Conservation (phyloP, 2,329 filamentous ascomycete species). For the Diaporthe amygdali region DNA sequence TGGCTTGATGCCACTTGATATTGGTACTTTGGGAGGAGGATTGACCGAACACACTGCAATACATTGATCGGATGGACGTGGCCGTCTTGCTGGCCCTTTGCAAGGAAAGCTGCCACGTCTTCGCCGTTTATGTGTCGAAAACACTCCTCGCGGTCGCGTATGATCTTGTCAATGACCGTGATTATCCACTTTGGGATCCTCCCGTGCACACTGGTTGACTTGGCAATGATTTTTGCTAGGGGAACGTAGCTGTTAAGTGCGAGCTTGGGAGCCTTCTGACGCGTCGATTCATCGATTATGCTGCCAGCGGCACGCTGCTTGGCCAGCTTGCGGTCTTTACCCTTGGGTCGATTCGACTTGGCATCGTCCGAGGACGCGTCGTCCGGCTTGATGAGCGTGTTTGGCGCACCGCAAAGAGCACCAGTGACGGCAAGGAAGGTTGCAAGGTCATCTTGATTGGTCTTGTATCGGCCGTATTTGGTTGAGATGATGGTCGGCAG, state of each 20-base stretch:
- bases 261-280: background rate
- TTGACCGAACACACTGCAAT: background rate
- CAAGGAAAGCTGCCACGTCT: background rate
- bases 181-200: background rate
- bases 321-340: constrained; percentile 14
- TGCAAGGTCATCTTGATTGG: constrained; percentile 11
- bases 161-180: background rate
- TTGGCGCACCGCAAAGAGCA: background rate
- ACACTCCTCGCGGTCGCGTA: background rate
- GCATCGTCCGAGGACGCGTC: background rate
- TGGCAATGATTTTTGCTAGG: constrained; percentile 1
- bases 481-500: background rate
- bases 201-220: background rate
- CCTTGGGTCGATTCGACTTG: constrained; percentile 1
- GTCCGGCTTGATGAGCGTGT: background rate
- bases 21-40: background rate
- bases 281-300: background rate
- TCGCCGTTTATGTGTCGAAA: constrained; percentile 5
- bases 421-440: constrained; percentile 11
- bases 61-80: constrained; percentile 7
- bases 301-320: background rate
- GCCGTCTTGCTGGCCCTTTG: background rate
- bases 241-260: background rate
- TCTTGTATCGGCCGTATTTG: constrained; percentile 12
- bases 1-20: background rate